Evolutionary conservation across 139 green algal genomes (phyloP), one percentile per base, ranked within the genome.

Genomic region (Chlamydomonas incerta): DNA sequence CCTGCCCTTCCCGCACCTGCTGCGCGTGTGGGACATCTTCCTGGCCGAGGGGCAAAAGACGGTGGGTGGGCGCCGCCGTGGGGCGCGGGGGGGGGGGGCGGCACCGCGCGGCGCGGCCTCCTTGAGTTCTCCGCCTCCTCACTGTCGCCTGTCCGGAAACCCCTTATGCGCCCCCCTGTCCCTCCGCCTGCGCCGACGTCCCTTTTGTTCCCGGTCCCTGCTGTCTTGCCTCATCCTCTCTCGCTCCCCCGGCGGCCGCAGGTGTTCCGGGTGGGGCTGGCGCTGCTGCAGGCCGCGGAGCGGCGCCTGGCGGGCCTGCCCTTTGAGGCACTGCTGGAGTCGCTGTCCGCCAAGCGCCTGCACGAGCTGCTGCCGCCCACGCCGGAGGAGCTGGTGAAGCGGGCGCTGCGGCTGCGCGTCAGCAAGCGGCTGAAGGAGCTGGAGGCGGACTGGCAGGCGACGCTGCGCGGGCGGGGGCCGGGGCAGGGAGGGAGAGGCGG

Each of bases 11-110:
- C 82, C 90, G 47, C 91, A 97, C 85, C 91, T 97, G 76, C 87
- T 98, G 74, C 87, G 95, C 21, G 87, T 98, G 37, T 98, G 95
- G 95, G 95, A 98, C 83, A 80, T 96, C 14, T 96, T 97, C 67
- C 72, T 98, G 75, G 87, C 94, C 28, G 95, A 98, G 90, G 95
- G 93, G 10, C 72, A 88, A 37, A 96, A 94, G 72, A 82, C 93
- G 76, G 66, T 85, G 37, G 20, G 76, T 65, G 52, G 2, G 60
- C 3, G 20, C 57, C 24, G 57, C 14, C 15, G 14, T 31, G 60
- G 60, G 23, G 60, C 17, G 2, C 11, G 60, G 24, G 1, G 60
- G 23, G 60, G 24, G 60, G 23, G 9, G 60, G 60, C 55, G 60
- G 2, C 24, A 2, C 18, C 17, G 23, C 2, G 60, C 23, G 2